Conservation (phyloP, 768 basidiomycete genomes). For the Mycena sanguinolenta region DNA sequence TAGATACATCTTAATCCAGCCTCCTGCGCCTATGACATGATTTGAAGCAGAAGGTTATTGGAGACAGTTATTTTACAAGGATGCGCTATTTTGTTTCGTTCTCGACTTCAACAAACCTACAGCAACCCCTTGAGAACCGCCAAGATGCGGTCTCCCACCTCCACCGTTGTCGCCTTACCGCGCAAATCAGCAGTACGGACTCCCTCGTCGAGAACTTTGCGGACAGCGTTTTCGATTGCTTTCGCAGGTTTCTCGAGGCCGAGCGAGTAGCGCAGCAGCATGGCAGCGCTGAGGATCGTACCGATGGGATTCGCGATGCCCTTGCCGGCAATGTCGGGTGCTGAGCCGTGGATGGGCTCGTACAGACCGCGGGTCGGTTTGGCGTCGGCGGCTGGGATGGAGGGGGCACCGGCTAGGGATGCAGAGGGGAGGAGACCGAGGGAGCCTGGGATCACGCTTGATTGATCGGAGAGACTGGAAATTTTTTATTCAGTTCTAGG, state of each 20-base stretch:
- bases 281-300: slow-evolving; percentile 93
- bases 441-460: slow-evolving; percentile 97
- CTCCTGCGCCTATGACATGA: too few relatives aligned
- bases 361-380: slow-evolving; percentile 91
- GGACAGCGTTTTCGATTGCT: slow-evolving; percentile 91
- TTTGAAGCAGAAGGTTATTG: too few relatives aligned
- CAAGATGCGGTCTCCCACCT: slow-evolving; percentile 88
- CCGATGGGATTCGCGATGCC: slow-evolving; percentile 96
- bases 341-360: slow-evolving; percentile 97
- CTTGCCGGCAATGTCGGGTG: slow-evolving; percentile 95
- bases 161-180: slow-evolving; percentile 78
- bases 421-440: slow-evolving; percentile 97
- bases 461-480: slow-evolving; percentile 93
- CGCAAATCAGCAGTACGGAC: slow-evolving; percentile 90
- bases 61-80: slow-evolving; percentile 7
- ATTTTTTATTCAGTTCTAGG: slow-evolving; percentile 11
- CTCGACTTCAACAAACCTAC: slow-evolving; percentile 45
- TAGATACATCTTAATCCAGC: too few relatives aligned
- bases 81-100: background rate
- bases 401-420: slow-evolving; percentile 91
- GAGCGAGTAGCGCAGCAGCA: slow-evolving; percentile 95
- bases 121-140: slow-evolving; percentile 75
- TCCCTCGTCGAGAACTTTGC: slow-evolving; percentile 88
- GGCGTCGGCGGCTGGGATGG: slow-evolving; percentile 66
- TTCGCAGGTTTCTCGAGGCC: slow-evolving; percentile 88